Evolutionary conservation across 73 alveolate species (phyloP).

Genomic region (Paramecium sonneborni): DNA sequence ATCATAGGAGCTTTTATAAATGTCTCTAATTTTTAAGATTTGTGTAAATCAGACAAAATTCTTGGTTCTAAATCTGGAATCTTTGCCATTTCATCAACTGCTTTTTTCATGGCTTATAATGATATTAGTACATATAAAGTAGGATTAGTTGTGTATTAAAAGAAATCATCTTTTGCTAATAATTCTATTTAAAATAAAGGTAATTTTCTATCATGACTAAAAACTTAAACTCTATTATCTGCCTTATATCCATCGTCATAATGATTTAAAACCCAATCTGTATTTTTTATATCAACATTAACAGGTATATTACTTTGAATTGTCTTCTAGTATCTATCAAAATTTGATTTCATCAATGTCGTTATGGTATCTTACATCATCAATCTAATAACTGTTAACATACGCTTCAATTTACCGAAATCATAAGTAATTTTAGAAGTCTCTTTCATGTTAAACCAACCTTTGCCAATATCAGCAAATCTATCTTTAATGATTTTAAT

Average conservation of each 20-base stretch:
- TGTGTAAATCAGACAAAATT: slow-evolving; percentile 90
- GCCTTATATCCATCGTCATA: slow-evolving; percentile 69
- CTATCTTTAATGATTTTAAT: slow-evolving; percentile 90
- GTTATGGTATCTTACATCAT: slow-evolving; percentile 91
- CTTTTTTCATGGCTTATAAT: slow-evolving; percentile 93
- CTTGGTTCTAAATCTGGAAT: slow-evolving; percentile 96
- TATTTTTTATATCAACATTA: slow-evolving; percentile 80
- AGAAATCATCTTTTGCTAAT: slow-evolving; percentile 58
- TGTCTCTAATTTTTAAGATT: slow-evolving; percentile 91
- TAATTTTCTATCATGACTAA: slow-evolving; percentile 44
- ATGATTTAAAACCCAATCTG: slow-evolving; percentile 75
- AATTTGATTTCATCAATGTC: slow-evolving; percentile 42
- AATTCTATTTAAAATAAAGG: slow-evolving; percentile 61
- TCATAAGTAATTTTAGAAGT: slow-evolving; percentile 97
- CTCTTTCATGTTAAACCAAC: slow-evolving; percentile 97
- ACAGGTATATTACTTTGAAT: slow-evolving; percentile 79
- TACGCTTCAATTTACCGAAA: slow-evolving; percentile 95
- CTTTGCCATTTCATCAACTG: slow-evolving; percentile 90
- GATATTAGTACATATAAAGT: slow-evolving; percentile 87
- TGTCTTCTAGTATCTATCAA: slow-evolving; percentile 76
- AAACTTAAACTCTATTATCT: background rate
- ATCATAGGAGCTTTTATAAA: slow-evolving; percentile 90
- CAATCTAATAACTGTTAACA: slow-evolving; percentile 94
- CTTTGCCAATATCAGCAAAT: slow-evolving; percentile 96
- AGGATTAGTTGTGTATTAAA: slow-evolving; percentile 77